Evolutionary conservation across 441 rosid species (phyloP).

Genomic region (Euphorbia schlechtendalii): DNA sequence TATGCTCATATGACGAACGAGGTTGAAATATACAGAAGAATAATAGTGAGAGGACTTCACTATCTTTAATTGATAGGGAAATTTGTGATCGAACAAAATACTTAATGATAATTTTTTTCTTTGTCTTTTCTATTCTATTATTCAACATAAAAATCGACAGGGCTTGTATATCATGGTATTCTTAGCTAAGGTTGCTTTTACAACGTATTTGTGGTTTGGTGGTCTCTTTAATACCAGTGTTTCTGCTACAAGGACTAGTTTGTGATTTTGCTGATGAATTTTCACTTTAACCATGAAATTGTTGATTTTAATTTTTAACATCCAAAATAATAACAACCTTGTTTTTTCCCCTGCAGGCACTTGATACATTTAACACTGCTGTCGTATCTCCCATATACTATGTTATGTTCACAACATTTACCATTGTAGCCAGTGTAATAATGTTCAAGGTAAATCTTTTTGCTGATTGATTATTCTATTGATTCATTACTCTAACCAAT

Average conservation of each 20-base stretch:
- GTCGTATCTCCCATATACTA: conserved; percentile 68
- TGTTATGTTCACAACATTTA: conserved; percentile 69
- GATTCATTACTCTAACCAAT: not conserved
- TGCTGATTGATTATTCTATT: no score
- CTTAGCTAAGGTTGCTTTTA: not conserved
- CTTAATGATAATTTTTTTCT: no score
- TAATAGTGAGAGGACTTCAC: not conserved
- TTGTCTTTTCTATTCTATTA: not conserved
- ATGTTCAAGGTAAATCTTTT: conserved; percentile 86
- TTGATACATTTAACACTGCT: conserved; percentile 70
- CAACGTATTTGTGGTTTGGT: not conserved
- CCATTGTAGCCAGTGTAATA: conserved; percentile 67
- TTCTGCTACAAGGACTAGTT: not conserved
- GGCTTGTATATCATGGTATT: not conserved
- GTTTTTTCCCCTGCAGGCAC: no score
- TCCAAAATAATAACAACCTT: no score
- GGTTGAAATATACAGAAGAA: not conserved
- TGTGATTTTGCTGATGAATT: not conserved
- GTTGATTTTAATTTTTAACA: no score
- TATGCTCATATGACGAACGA: not conserved
- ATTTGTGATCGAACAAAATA: not conserved
- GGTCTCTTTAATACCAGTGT: not conserved
- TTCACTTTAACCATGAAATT: no score
- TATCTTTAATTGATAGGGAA: not conserved
- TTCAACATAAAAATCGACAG: not conserved